These are phyloP conservation scores for Aureobasidium uvarum DNA, from an alignment of 2,329 filamentous ascomycete species.

Conservation along the genomic window DNA sequence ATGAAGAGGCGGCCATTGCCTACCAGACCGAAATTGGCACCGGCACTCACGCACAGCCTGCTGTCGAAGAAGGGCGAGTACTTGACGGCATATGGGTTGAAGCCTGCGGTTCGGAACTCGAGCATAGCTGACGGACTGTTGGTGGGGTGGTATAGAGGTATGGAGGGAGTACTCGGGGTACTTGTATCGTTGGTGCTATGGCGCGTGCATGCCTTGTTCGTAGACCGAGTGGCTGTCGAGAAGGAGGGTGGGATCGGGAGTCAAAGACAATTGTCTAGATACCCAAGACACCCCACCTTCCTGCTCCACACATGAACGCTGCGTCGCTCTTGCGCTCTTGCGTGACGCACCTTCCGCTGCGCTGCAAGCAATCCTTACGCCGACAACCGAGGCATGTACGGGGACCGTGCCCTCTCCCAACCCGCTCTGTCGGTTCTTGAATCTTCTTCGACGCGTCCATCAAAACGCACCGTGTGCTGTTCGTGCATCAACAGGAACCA, in stretches of 20 bases:
- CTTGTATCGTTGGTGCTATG: background rate
- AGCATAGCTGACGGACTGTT: constrained; percentile 60
- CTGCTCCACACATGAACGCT: background rate
- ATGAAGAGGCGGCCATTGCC: constrained; percentile 91
- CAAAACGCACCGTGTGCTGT: constrained; percentile 8
- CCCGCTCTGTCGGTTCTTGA: background rate
- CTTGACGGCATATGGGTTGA: constrained; percentile 94
- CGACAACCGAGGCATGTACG: background rate
- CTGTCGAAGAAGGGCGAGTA: constrained; percentile 99
- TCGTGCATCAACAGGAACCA: background rate
- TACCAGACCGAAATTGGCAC: constrained; percentile 96
- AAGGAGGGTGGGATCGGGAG: constrained; percentile 1
- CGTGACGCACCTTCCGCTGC: constrained; percentile 10
- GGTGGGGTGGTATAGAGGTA: background rate
- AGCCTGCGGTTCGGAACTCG: constrained; percentile 89
- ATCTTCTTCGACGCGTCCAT: background rate
- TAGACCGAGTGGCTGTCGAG: background rate
- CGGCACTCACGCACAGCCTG: constrained; percentile 81
- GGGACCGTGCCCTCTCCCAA: background rate
- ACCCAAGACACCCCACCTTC: constrained; percentile 7
- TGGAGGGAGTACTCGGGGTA: background rate
- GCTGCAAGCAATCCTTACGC: background rate
- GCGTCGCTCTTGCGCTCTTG: background rate
- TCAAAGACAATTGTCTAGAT: background rate
- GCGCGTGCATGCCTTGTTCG: constrained; percentile 3